phyloP scores from a whole-genome alignment of 768 basidiomycete genomes.

The Russula abietina region DNA sequence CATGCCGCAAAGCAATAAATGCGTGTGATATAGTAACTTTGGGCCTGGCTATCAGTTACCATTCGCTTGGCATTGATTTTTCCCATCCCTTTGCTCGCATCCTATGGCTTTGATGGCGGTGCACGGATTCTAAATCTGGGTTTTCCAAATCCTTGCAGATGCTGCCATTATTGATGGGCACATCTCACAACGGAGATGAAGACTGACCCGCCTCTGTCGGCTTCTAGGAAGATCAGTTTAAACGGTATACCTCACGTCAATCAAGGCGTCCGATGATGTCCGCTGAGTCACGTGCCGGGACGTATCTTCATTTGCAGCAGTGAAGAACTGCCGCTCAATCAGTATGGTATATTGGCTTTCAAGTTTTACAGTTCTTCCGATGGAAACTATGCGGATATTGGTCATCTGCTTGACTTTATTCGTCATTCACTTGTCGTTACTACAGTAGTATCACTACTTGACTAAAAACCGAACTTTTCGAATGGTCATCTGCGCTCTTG shows the following conservation, averaged over 20 bases:
- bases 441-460: not conserved
- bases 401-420: not conserved
- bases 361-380: not conserved
- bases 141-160: not conserved
- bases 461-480: not conserved
- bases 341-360: not conserved
- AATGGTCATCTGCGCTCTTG: not conserved
- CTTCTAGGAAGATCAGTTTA: not conserved
- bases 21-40: slow-evolving; percentile 1
- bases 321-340: not conserved
- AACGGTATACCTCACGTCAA: not conserved
- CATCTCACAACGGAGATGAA: not conserved
- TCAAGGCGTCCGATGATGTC: not conserved
- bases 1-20: not conserved
- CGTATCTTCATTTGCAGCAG: not conserved
- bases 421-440: not conserved
- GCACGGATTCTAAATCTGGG: not conserved
- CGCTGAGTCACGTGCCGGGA: not conserved
- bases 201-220: not conserved
- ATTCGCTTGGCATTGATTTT: not conserved
- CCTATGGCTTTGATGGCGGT: not conserved
- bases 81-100: not conserved
- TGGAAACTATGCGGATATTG: not conserved
- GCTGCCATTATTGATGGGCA: not conserved
- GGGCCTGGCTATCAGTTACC: not conserved